Evolutionary conservation across 768 basidiomycete species (phyloP).

Genomic region (Tephrocybe sp.): DNA sequence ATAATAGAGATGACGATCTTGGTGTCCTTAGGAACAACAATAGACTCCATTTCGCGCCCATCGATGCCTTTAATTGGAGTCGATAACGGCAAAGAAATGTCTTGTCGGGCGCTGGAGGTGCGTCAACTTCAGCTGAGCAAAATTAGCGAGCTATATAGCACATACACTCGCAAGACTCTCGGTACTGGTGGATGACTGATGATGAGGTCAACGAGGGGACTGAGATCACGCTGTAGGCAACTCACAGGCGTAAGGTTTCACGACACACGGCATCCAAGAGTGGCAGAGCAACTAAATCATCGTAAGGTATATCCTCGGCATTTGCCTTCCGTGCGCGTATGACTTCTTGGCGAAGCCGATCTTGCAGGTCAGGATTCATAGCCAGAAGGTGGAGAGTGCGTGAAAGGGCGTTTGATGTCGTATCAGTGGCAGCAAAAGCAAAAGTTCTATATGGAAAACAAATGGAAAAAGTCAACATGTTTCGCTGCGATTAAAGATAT

Average conservation of each 20-base stretch:
- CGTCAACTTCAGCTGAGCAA: too few relatives aligned
- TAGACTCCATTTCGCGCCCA: slow-evolving; percentile 27
- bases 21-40: slow-evolving; percentile 31
- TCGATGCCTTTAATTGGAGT: slow-evolving; percentile 28
- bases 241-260: slow-evolving; percentile 22
- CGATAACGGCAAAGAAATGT: slow-evolving; percentile 32
- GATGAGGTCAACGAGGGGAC: background rate
- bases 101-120: slow-evolving; percentile 31
- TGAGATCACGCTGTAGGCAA: slow-evolving; percentile 10
- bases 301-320: slow-evolving; percentile 19
- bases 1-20: slow-evolving; percentile 28
- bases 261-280: slow-evolving; percentile 24
- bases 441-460: slow-evolving; percentile 18
- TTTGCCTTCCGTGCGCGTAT: slow-evolving; percentile 17
- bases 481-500: background rate
- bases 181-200: slow-evolving; percentile 18
- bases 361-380: slow-evolving; percentile 14
- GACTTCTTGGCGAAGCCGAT: slow-evolving; percentile 40
- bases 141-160: background rate
- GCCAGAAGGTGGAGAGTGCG: slow-evolving; percentile 28
- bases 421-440: slow-evolving; percentile 33
- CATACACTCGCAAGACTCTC: slow-evolving; percentile 20
- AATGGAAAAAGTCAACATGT: too few relatives aligned
- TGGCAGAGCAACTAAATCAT: slow-evolving; percentile 19
- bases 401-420: slow-evolving; percentile 30